Base-by-base conservation (phyloP, 345 rosid species). In the Euphorbia lathyris region DNA sequence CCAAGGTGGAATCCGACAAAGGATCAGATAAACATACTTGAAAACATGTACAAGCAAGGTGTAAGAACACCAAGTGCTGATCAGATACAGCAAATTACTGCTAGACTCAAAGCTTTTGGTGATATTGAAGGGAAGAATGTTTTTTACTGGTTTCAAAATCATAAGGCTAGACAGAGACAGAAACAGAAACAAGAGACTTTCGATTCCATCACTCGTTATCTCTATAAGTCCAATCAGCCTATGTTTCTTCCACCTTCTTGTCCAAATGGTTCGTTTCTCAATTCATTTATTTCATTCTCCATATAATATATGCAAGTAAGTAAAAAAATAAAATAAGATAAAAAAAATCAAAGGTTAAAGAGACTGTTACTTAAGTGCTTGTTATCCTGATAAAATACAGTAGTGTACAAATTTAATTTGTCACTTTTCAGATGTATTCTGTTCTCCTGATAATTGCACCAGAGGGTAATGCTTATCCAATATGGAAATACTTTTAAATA, bases 61-160 rank as follows among this genome's bases (percentile, higher is more conserved):
- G 72, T 90, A 14, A 83, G 98, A 72, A 92, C 99, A 1, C 99
- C 99, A 13, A 87, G 75, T 9, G 93, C 98, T 13, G 96, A 92
- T 20, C 97, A 92, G 83, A 95, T 95, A 66, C 93, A 95, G 80
- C 92, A 87, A 63, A 95, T 95, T 71, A 85, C 98, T 3, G 71
- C 68, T 22, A 84, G 87, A 69, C 97, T 95, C 27, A 86, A 83
- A 27, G 90, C 75, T 4, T 83, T 72, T 67, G 97, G 99, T n/a
- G 87, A 84, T 65, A 95, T 95, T 53, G 98, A 95, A 79, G 99
- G 98, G n/a, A 92, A 95, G 76, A 95, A 95, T 77, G 99, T 95
- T 27, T 95, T 95, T 53, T 95, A 95, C 63, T 92, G 99, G 99
- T 95, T 95, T 60, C 99, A 95, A 68, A 95, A 95, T 83, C 98